Base-by-base conservation (phyloP, 257 asterid genomes). In the Hygrophila difformis region DNA sequence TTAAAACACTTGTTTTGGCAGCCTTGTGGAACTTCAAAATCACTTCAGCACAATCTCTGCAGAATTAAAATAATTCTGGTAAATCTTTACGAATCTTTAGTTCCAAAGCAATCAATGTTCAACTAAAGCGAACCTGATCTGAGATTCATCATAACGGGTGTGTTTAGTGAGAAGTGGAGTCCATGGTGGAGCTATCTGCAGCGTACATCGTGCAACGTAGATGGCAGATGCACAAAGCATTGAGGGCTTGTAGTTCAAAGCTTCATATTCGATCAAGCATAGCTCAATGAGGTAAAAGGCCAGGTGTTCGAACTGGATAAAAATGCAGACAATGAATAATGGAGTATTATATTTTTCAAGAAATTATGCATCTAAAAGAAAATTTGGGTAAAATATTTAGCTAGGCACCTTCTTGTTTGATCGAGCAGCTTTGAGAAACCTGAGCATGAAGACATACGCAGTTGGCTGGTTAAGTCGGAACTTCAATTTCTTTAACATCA, bases 391-490 rank as follows among this genome's bases (percentile, higher is more conserved):
- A n/a, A n/a, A n/a, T n/a, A n/a, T 26, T 26, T 26, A 33, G 19
- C 22, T 31, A 33, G 8, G 26, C 59, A 75, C 93, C 93, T 65
- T 80, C 52, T 19, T 61, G 56, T 74, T 73, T 33, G 86, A 71
- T 64, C 80, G 92, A 64, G 93, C 84, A 59, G 96, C 98, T 81
- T 67, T 89, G 57, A 85, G 79, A 66, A 89, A 81, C 70, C 92
- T 66, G 57, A 89, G 77, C 98, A 89, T 89, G 76, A 85, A 89
- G 65, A 89, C 98, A 48, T 85, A 89, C 28, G 80, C 79, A 47
- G 96, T 89, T 44, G 98, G 94, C 71, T 76, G 77, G 59, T 89
- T 89, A 34, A 89, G 93, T 48, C 96, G 94, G 56, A 85, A 89
- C 72, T 77, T 79, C 70, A 89, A 66, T 60, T 66, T 74, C 73